These are phyloP conservation scores for Corrigiola litoralis DNA, from an alignment of 179 eudicot genomes.

Conservation along the genomic window DNA sequence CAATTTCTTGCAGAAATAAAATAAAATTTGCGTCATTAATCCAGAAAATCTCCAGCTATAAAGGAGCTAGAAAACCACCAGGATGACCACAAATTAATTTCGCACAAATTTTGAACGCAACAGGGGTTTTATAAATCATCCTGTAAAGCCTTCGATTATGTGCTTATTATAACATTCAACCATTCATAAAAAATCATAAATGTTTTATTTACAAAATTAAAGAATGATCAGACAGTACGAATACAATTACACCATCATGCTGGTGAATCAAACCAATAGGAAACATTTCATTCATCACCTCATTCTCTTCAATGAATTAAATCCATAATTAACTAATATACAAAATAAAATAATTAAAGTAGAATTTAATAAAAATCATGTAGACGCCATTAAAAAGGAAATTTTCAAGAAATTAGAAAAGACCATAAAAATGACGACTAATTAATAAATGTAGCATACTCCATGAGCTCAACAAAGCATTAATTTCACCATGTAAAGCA, in stretches of 20 bases:
- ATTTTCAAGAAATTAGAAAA: conserved; percentile 8
- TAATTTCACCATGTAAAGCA: conserved; percentile 7
- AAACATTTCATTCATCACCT: conserved; percentile 23
- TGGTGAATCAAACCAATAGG: conserved; percentile 38
- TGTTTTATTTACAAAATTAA: background rate
- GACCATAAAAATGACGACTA: conserved; percentile 5
- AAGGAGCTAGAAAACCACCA: conserved; percentile 15
- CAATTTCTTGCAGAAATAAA: background rate
- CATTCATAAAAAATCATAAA: background rate
- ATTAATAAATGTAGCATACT: conserved; percentile 14
- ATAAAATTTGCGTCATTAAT: no score
- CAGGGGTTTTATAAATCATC: background rate
- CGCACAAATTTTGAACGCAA: conserved; percentile 31
- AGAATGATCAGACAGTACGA: conserved; percentile 53
- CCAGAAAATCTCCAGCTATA: conserved; percentile 12
- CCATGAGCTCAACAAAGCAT: conserved; percentile 21
- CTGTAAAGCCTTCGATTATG: conserved; percentile 35
- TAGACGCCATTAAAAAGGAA: conserved; percentile 15
- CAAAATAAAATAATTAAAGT: background rate
- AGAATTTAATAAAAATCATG: background rate
- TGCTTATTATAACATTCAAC: background rate
- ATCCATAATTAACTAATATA: no score
- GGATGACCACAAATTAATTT: conserved; percentile 15
- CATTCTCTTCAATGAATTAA: background rate
- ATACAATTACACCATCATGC: conserved; percentile 31